These are phyloP conservation scores for Erythrophleum fordii DNA, from an alignment of 306 rosid genomes.

Conservation along the genomic window DNA sequence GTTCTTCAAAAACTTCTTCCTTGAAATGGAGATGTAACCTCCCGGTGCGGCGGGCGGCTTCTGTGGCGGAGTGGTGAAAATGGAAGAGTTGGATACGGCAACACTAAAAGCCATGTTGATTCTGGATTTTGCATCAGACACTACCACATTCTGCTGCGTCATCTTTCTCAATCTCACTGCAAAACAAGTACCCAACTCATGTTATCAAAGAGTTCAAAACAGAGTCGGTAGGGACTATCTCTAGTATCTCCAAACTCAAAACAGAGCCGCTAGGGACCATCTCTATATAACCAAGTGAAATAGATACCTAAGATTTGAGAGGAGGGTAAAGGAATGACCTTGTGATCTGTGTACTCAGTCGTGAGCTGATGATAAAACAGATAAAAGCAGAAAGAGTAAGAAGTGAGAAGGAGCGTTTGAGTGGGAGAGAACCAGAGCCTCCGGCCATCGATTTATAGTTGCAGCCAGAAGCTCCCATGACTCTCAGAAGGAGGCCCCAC, in stretches of 20 bases:
- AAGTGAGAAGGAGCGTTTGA: not conserved
- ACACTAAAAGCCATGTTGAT: slow-evolving; percentile 46
- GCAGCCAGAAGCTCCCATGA: slow-evolving; percentile 37
- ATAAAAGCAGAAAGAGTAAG: not conserved
- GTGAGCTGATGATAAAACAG: not conserved
- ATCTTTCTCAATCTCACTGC: slow-evolving; percentile 42
- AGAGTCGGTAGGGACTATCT: not conserved
- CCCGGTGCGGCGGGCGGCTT: slow-evolving; percentile 53
- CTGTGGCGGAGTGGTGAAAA: slow-evolving; percentile 48
- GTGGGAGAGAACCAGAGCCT: slow-evolving; percentile 36
- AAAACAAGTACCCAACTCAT: slow-evolving; percentile 22
- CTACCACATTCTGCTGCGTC: slow-evolving; percentile 81
- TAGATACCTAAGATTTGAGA: slow-evolving; percentile 7
- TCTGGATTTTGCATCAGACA: slow-evolving; percentile 50
- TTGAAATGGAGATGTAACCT: slow-evolving; percentile 64
- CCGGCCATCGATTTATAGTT: slow-evolving; percentile 61
- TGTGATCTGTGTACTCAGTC: not conserved
- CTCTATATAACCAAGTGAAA: too few relatives aligned
- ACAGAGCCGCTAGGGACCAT: too few relatives aligned
- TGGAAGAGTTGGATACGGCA: slow-evolving; percentile 30
- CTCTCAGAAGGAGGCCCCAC: slow-evolving; percentile 32
- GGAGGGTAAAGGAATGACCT: not conserved
- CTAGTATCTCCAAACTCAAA: too few relatives aligned
- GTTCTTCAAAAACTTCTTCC: slow-evolving; percentile 56
- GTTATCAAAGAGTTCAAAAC: not conserved